A percentile compares a stretch with the other conserved stretches of the same genome.
Conservation (phyloP, 768 basidiomycete species). For the Rickenella mellea region DNA sequence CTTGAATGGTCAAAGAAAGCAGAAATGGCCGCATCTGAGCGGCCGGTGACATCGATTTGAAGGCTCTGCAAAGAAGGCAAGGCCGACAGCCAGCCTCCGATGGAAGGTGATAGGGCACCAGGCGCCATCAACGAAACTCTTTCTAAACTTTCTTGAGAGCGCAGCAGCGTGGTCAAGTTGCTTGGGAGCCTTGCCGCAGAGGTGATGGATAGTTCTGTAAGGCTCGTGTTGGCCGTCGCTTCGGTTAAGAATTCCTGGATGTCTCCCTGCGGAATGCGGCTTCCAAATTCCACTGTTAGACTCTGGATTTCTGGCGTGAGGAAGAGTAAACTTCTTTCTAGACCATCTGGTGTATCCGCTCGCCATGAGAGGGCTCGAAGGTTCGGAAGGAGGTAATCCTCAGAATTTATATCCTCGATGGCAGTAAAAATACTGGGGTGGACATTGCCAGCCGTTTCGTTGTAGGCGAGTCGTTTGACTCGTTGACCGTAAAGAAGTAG, state of each 20-base stretch:
- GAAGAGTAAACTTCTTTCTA: slow-evolving; percentile 59
- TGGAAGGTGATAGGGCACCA: slow-evolving; percentile 56
- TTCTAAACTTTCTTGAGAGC: slow-evolving; percentile 49
- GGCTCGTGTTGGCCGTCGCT: slow-evolving; percentile 51
- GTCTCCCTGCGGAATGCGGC: slow-evolving; percentile 37
- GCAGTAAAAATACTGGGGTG: slow-evolving; percentile 57
- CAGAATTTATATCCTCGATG: slow-evolving; percentile 55
- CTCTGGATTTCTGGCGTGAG: slow-evolving; percentile 51
- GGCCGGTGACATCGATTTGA: slow-evolving; percentile 63
- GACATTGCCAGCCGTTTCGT: slow-evolving; percentile 56
- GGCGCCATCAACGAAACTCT: slow-evolving; percentile 61
- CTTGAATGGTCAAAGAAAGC: slow-evolving; percentile 70
- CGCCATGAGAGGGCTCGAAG: slow-evolving; percentile 66
- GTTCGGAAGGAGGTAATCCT: slow-evolving; percentile 56
- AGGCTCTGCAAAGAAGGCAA: slow-evolving; percentile 53
- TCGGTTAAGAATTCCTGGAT: slow-evolving; percentile 55
- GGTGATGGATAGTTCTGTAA: slow-evolving; percentile 61
- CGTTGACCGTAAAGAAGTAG: slow-evolving; percentile 59
- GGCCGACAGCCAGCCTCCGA: slow-evolving; percentile 68
- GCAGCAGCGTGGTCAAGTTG: slow-evolving; percentile 56
- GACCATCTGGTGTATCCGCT: slow-evolving; percentile 52
- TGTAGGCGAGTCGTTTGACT: slow-evolving; percentile 59
- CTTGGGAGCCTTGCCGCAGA: slow-evolving; percentile 65
- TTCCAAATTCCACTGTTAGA: slow-evolving; percentile 54
- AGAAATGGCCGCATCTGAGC: slow-evolving; percentile 62